phyloP scores from a whole-genome alignment of 78 protist genomes.

The Planoprotostelium fungivorum region DNA sequence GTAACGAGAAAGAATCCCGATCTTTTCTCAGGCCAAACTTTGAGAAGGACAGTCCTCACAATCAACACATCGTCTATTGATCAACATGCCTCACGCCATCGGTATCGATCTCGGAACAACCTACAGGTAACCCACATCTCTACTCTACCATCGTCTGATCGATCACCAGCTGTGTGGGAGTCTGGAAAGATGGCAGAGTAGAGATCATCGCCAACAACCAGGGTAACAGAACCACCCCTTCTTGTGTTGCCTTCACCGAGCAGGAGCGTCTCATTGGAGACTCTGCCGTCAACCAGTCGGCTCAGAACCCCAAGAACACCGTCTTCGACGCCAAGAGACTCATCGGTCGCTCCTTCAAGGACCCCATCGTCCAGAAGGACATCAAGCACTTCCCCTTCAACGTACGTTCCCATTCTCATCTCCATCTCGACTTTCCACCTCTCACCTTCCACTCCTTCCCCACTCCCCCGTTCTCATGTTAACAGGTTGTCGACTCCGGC shows the following conservation, averaged over 20 bases:
- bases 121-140: conserved; percentile 12
- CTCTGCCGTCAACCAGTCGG: conserved; percentile 95
- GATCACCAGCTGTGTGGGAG: conserved; percentile 69
- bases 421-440: too few species aligned
- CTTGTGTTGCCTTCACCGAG: conserved; percentile 95
- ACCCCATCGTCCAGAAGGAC: conserved; percentile 74
- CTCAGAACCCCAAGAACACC: conserved; percentile 94
- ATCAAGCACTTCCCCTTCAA: conserved; percentile 90
- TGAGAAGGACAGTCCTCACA: too few species aligned
- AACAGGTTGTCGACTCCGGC: conserved; percentile 37
- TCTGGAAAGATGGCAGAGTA: conserved; percentile 70
- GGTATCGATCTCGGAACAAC: conserved; percentile 97
- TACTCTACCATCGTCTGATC: background rate
- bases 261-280: conserved; percentile 91
- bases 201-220: conserved; percentile 96
- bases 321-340: conserved; percentile 96
- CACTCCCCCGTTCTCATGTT: too few species aligned
- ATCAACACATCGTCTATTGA: too few species aligned
- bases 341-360: conserved; percentile 76
- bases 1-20: too few species aligned
- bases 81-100: conserved; percentile 21
- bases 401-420: conserved; percentile 35
- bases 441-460: too few species aligned
- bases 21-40: too few species aligned
- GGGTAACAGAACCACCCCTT: conserved; percentile 95